Conservation (phyloP, 208 protist species). For the Crithidia sp. region DNA sequence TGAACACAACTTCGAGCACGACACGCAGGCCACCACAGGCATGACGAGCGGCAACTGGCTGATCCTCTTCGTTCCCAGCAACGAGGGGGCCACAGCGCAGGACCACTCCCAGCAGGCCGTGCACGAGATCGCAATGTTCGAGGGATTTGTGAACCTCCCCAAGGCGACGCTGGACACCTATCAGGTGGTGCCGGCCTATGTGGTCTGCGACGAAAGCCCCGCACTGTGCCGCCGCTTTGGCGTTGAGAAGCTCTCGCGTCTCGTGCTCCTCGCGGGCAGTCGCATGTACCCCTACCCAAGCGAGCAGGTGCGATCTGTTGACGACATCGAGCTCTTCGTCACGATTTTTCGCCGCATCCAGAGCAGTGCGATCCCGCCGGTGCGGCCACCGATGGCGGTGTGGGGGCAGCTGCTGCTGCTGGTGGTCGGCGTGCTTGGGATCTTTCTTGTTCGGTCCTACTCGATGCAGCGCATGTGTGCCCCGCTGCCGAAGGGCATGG, state of each 20-base stretch:
- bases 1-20: constrained; percentile 25
- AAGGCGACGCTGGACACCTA: constrained; percentile 12
- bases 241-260: constrained; percentile 1
- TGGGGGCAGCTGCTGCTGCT: constrained; percentile 26
- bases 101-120: constrained; percentile 20
- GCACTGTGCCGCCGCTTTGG: constrained; percentile 24
- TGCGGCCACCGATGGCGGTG: constrained; percentile 6
- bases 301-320: constrained; percentile 19
- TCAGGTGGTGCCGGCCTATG: constrained; percentile 30
- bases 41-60: constrained; percentile 41
- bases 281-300: constrained; percentile 27
- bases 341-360: constrained; percentile 27
- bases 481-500: constrained; percentile 6
- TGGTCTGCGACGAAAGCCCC: constrained; percentile 32
- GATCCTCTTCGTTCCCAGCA: constrained; percentile 32
- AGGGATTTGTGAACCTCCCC: constrained; percentile 20
- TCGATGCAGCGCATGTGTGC: constrained; percentile 17
- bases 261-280: constrained; percentile 18
- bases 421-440: constrained; percentile 19
- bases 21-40: constrained; percentile 27
- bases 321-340: constrained; percentile 34
- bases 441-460: constrained; percentile 28
- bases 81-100: constrained; percentile 22
- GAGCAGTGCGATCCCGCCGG: constrained; percentile 29
- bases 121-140: constrained; percentile 22